Percentiles rank a stretch among this genome's conserved stretches.
Evolutionary conservation across 1,284 basidiomycete genomes (phyloP).

Genomic region (Fistulinella cinereoalba): DNA sequence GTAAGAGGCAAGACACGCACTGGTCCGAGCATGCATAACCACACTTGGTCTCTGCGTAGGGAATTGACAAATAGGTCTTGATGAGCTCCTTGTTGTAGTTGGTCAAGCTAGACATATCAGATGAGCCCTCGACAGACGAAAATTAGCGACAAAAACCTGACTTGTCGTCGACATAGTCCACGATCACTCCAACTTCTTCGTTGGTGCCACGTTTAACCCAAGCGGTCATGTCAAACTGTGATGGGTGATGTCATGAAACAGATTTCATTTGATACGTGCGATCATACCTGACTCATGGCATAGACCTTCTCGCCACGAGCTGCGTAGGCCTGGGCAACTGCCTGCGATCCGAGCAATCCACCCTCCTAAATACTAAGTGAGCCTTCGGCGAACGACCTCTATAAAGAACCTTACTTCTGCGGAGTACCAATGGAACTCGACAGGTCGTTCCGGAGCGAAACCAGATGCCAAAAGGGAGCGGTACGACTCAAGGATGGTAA

Average conservation of each 20-base stretch:
- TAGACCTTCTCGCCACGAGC: conserved; percentile 62
- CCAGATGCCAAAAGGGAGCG: conserved; percentile 76
- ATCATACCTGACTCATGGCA: conserved; percentile 82
- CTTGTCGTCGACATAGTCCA: conserved; percentile 78
- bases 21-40: conserved; percentile 96
- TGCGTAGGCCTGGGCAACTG: conserved; percentile 81
- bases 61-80: conserved; percentile 75
- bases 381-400: neutral
- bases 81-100: conserved; percentile 77
- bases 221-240: conserved; percentile 94
- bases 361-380: conserved; percentile 59
- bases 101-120: conserved; percentile 59
- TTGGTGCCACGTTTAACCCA: conserved; percentile 90
- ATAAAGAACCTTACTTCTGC: conserved; percentile 60
- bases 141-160: conserved; percentile 30
- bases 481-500: conserved; percentile 90
- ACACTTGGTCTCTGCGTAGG: conserved; percentile 79
- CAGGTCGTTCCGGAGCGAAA: conserved; percentile 72
- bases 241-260: conserved; percentile 7
- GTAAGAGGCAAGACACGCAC: conserved; percentile 40
- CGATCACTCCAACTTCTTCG: conserved; percentile 89
- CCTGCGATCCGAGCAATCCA: conserved; percentile 94
- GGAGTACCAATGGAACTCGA: conserved; percentile 97
- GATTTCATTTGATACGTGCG: neutral
- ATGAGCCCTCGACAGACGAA: conserved; percentile 1